Conservation (phyloP, 805 yeast genomes). For the Geotrichum ghanense region DNA sequence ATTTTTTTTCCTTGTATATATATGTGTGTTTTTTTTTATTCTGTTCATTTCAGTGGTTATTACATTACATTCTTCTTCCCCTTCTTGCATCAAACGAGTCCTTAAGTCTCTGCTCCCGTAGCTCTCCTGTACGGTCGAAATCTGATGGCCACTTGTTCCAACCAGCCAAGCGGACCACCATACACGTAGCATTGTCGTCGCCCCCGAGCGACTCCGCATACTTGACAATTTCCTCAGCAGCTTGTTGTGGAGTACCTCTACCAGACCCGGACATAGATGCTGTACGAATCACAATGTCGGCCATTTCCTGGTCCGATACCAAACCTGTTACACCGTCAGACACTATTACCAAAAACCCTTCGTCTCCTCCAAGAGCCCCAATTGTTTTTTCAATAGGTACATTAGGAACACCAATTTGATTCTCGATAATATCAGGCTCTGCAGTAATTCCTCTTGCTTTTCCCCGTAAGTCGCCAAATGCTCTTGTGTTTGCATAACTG, state of each 20-base stretch:
- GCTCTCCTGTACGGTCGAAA: constrained; percentile 69
- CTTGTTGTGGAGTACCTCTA: constrained; percentile 70
- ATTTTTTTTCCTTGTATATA: no score
- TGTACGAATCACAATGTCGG: constrained; percentile 71
- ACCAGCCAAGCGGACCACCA: constrained; percentile 66
- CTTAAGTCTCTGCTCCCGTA: constrained; percentile 60
- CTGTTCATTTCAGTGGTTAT: no score
- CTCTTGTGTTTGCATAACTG: constrained; percentile 79
- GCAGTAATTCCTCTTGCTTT: constrained; percentile 80
- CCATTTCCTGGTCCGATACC: constrained; percentile 81
- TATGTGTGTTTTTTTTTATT: neutral
- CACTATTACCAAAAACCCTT: constrained; percentile 69
- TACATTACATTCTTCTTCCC: neutral
- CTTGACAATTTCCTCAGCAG: constrained; percentile 75
- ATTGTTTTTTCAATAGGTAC: constrained; percentile 13
- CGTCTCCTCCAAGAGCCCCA: constrained; percentile 64
- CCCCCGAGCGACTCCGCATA: constrained; percentile 83
- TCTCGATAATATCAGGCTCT: constrained; percentile 78
- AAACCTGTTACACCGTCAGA: constrained; percentile 82
- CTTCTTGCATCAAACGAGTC: constrained; percentile 22
- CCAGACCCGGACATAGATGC: constrained; percentile 41
- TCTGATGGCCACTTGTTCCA: constrained; percentile 89
- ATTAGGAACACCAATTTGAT: constrained; percentile 46
- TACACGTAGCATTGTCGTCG: constrained; percentile 91
- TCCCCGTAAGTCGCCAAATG: constrained; percentile 81